A percentile compares a stretch with the other conserved stretches of the same genome.
phyloP scores from a whole-genome alignment of 805 yeast genomes.

The Pichia californica region DNA sequence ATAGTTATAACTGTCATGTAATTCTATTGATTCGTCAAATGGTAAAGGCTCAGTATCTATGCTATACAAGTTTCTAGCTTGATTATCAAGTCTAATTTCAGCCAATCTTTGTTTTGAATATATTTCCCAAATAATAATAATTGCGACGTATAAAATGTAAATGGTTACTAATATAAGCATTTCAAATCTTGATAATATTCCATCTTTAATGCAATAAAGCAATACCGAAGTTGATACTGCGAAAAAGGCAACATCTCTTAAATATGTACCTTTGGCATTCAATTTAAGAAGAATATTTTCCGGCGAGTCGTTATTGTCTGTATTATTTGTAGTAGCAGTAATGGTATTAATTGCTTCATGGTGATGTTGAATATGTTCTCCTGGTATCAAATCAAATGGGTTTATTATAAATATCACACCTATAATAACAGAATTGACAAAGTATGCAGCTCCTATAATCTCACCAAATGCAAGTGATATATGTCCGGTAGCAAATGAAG shows the following conservation, averaged over 20 bases:
- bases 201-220: constrained; percentile 43
- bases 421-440: constrained; percentile 70
- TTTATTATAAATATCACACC: constrained; percentile 69
- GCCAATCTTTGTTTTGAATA: constrained; percentile 12
- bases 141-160: constrained; percentile 55
- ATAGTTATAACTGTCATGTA: constrained; percentile 26
- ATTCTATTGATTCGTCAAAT: constrained; percentile 20
- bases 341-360: background rate
- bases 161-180: constrained; percentile 49
- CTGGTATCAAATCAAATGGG: constrained; percentile 49
- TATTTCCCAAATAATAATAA: constrained; percentile 41
- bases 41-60: constrained; percentile 14
- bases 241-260: constrained; percentile 62
- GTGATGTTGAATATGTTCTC: too few species aligned
- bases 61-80: constrained; percentile 26
- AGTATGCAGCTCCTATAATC: constrained; percentile 83
- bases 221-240: constrained; percentile 43
- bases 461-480: constrained; percentile 83
- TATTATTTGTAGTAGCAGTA: background rate
- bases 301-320: background rate
- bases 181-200: constrained; percentile 45
- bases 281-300: constrained; percentile 19
- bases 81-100: constrained; percentile 16
- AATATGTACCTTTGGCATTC: constrained; percentile 37
- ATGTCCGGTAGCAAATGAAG: constrained; percentile 64